Conservation (phyloP, 2,329 filamentous ascomycete species). For the Stagonosporopsis cucurbitacearum region DNA sequence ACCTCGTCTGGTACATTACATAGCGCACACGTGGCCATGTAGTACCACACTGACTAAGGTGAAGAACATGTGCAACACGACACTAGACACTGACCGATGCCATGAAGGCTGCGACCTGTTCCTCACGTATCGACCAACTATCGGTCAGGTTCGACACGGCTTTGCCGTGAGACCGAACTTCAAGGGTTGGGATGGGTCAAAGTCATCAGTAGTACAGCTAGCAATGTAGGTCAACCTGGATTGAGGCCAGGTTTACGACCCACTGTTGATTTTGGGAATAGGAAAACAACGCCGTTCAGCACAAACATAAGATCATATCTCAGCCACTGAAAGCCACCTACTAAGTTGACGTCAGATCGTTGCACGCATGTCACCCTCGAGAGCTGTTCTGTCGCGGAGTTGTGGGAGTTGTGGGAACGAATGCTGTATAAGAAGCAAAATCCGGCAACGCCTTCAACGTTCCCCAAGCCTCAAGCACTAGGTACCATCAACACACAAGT, state of each 20-base stretch:
- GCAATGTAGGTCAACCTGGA: not conserved
- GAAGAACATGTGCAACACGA: not conserved
- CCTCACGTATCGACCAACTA: not conserved
- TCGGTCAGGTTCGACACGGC: conserved; percentile 6
- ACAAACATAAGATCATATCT: not conserved
- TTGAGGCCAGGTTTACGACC: conserved; percentile 1
- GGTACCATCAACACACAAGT: not conserved
- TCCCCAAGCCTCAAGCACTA: not conserved
- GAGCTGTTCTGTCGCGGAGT: not conserved
- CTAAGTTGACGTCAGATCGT: not conserved
- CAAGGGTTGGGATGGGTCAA: not conserved
- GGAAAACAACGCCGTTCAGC: not conserved
- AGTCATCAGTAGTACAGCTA: not conserved
- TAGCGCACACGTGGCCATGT: not conserved
- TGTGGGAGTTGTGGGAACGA: not conserved
- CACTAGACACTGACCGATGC: not conserved
- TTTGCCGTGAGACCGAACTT: not conserved
- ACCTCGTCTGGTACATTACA: not conserved
- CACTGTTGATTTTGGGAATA: not conserved
- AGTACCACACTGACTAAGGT: conserved; percentile 1
- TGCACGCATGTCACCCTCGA: not conserved
- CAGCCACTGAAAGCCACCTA: conserved; percentile 6
- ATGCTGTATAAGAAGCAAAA: conserved; percentile 6
- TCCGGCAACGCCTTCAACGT: conserved; percentile 7
- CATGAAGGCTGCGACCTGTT: conserved; percentile 12